phyloP scores from a whole-genome alignment of 768 basidiomycete genomes.

The Russula ochroleuca region DNA sequence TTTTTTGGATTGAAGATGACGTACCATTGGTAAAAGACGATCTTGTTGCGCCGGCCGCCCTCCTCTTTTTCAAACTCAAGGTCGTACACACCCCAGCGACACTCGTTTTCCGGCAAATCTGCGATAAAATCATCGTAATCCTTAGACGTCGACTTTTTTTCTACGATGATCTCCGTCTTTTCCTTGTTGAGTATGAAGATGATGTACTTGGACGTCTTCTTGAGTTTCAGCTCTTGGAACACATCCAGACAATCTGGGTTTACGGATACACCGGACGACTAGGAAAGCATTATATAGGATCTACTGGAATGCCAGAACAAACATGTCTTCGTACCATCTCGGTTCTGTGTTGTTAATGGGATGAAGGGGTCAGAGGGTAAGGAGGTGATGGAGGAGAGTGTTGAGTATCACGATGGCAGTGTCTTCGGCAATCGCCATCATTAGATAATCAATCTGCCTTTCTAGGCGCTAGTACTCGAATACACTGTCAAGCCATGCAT shows the following conservation, averaged over 20 bases:
- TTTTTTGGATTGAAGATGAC: background rate
- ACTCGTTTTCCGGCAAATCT: constrained; percentile 68
- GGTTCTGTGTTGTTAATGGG: constrained; percentile 10
- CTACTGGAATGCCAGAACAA: background rate
- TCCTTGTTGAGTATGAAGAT: constrained; percentile 62
- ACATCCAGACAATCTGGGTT: constrained; percentile 51
- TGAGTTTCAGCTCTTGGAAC: constrained; percentile 70
- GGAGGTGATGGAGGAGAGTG: background rate
- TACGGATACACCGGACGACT: constrained; percentile 68
- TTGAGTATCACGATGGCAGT: constrained; percentile 19
- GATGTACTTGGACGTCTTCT: constrained; percentile 78
- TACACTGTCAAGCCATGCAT: constrained; percentile 75
- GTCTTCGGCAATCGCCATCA: constrained; percentile 22
- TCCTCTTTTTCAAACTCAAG: constrained; percentile 74
- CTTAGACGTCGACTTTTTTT: constrained; percentile 50
- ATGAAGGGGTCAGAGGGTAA: background rate
- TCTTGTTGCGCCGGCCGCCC: constrained; percentile 80
- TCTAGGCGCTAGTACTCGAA: constrained; percentile 44
- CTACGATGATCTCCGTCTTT: constrained; percentile 71
- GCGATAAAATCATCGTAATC: constrained; percentile 70
- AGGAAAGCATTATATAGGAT: constrained; percentile 1
- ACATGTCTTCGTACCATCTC: constrained; percentile 23
- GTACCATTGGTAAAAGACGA: constrained; percentile 81
- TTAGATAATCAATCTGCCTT: constrained; percentile 19
- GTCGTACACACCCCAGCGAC: constrained; percentile 92